phyloP scores from a whole-genome alignment of 2,329 filamentous ascomycete genomes.

The Colletotrichum simmondsii region DNA sequence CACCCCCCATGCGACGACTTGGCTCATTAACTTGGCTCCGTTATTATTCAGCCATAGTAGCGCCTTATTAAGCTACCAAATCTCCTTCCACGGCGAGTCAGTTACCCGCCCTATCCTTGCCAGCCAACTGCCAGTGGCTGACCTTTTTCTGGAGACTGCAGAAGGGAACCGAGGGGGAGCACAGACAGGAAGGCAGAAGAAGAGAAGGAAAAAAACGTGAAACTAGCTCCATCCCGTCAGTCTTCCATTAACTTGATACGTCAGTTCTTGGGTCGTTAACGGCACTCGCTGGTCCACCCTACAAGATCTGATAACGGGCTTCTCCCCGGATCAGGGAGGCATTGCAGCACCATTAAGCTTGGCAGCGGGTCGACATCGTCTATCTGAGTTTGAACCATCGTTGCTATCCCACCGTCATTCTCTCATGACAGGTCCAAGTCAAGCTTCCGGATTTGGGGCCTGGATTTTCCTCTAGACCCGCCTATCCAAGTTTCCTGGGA shows the following conservation, averaged over 20 bases:
- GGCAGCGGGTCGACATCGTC: conserved; percentile 27
- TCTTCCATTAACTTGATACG: conserved; percentile 24
- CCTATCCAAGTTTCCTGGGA: conserved; percentile 10
- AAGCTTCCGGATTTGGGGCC: conserved; percentile 15
- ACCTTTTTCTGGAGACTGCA: neutral
- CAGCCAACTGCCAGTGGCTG: neutral
- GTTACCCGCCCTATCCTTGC: conserved; percentile 18
- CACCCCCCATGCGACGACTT: conserved; percentile 1
- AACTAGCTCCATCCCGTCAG: conserved; percentile 3
- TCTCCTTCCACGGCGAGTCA: conserved; percentile 18
- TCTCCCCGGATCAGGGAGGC: conserved; percentile 20
- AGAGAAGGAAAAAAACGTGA: neutral
- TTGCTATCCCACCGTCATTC: conserved; percentile 12
- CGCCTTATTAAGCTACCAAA: conserved; percentile 13
- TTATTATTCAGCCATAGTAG: conserved; percentile 1
- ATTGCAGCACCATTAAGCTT: conserved; percentile 10
- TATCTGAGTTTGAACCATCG: conserved; percentile 21
- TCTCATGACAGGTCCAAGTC: neutral
- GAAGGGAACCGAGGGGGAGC: neutral
- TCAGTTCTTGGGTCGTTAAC: conserved; percentile 9
- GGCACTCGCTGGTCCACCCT: conserved; percentile 11
- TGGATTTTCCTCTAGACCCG: neutral
- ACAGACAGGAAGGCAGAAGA: neutral
- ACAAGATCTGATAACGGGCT: conserved; percentile 30
- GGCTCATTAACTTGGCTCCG: conserved; percentile 18